phyloP scores from a whole-genome alignment of 805 yeast genomes.

The Saccharomycopsis javanensis region DNA sequence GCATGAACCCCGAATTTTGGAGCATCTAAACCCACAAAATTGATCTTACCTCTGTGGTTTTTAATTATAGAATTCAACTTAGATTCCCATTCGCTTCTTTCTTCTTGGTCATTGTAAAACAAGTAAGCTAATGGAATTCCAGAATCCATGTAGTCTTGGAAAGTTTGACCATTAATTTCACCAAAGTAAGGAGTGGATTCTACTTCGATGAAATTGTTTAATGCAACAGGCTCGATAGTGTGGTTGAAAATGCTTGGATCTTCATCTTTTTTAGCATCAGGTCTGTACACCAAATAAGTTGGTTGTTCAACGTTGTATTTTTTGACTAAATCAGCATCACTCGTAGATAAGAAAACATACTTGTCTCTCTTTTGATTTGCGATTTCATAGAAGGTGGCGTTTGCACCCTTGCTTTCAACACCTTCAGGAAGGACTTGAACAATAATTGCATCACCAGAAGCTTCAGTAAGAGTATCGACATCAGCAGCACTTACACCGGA shows the following conservation, averaged over 20 bases:
- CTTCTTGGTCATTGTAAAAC: slow-evolving; percentile 64
- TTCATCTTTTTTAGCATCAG: slow-evolving; percentile 25
- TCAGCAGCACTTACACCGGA: slow-evolving; percentile 38
- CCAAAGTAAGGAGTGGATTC: slow-evolving; percentile 81
- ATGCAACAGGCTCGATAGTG: slow-evolving; percentile 28
- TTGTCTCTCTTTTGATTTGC: slow-evolving; percentile 40
- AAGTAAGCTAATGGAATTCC: slow-evolving; percentile 78
- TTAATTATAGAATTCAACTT: slow-evolving; percentile 57
- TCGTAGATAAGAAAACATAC: slow-evolving; percentile 25
- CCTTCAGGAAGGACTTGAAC: slow-evolving; percentile 39
- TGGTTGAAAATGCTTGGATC: slow-evolving; percentile 22
- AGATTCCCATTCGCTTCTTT: slow-evolving; percentile 46
- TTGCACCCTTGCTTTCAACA: slow-evolving; percentile 24
- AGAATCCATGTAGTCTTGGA: slow-evolving; percentile 60
- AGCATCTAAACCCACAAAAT: slow-evolving; percentile 86
- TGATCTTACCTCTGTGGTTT: slow-evolving; percentile 66
- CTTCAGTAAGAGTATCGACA: slow-evolving; percentile 36
- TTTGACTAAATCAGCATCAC: slow-evolving; percentile 32
- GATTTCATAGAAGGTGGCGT: slow-evolving; percentile 23
- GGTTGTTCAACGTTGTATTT: slow-evolving; percentile 33
- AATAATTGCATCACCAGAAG: slow-evolving; percentile 41
- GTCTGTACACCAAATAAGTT: slow-evolving; percentile 38
- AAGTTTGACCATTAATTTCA: slow-evolving; percentile 75
- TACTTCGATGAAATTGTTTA: slow-evolving; percentile 40
- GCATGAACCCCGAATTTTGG: slow-evolving; percentile 76